Base-by-base conservation (phyloP, 176 grass and related monocot genomes). In the Areca catechu region DNA sequence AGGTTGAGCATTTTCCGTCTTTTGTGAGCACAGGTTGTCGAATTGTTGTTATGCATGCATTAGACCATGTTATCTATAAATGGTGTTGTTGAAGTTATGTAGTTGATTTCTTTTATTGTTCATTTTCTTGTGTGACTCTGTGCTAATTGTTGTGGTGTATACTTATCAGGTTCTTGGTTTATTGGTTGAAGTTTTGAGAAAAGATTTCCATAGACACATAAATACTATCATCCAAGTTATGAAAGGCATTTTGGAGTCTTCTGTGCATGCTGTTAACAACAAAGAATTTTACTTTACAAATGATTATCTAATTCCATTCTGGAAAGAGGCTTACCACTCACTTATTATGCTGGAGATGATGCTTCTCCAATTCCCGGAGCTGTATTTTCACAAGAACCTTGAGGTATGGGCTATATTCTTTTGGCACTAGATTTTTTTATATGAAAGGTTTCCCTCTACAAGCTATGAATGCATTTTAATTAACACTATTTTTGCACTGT, bases 291-390 rank as follows among this genome's bases (percentile, higher is more conserved):
- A 60, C 17, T 29, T 73, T 72, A 19, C 58, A 19, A 80, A 79
- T 74, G 86, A 82, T 77, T 10, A 48, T 66, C 30, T 15, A 21
- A 48, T 73, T 60, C 78, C 80, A 72, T 77, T 80, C 20, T 91
- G 86, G 80, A 88, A 85, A 57, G 92, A 91, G 50, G 66, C 86
- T 66, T 97, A 91, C 67, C 65, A 80, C 50, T 85, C 92, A 24
- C 61, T 88, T 63, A 71, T 74, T 66, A 82, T 97, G 80, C 74
- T 85, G 51, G 86, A 88, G 43, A 82, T 63, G 65, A 74, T 91
- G 70, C 79, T 97, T 17, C 5, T 65, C 18, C 58, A 70, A 43
- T 88, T 85, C 30, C 75, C 92, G 4, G 92, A 97, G 47, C 71
- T 91, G 63, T 91, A 97, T 63, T 79, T 88, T 67, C 76, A 88